A percentile compares a stretch with the other conserved stretches of the same genome.
Conservation (phyloP, 2,329 filamentous ascomycete genomes). For the Chalara sp. region DNA sequence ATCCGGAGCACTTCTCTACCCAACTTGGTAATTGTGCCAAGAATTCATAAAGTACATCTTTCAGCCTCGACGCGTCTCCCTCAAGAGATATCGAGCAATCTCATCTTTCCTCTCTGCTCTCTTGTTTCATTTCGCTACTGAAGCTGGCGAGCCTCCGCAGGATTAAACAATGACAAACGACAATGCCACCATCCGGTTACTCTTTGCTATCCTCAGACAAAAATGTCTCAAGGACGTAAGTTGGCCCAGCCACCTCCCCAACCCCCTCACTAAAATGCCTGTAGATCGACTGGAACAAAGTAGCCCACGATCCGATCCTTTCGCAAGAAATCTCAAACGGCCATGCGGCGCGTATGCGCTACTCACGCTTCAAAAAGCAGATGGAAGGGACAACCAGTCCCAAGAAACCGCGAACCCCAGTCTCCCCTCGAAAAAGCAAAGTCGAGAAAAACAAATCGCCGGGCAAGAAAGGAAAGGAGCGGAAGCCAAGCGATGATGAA, state of each 20-base stretch:
- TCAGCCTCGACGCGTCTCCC: not conserved
- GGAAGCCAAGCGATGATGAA: not conserved
- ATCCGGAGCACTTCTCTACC: constrained; percentile 1
- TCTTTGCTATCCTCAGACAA: constrained; percentile 50
- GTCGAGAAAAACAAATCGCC: constrained; percentile 7
- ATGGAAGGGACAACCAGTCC: constrained; percentile 36
- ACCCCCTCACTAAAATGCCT: constrained; percentile 2
- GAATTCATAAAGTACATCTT: not conserved
- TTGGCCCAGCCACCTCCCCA: not conserved
- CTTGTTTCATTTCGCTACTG: constrained; percentile 2
- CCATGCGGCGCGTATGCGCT: constrained; percentile 51
- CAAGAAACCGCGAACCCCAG: constrained; percentile 10
- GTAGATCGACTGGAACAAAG: constrained; percentile 46
- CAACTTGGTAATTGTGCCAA: not conserved
- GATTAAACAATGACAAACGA: constrained; percentile 36
- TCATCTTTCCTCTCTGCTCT: not conserved
- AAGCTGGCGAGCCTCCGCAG: constrained; percentile 28
- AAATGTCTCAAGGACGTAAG: constrained; percentile 44
- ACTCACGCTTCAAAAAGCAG: constrained; percentile 44
- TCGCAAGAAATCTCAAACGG: constrained; percentile 44
- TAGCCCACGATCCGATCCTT: constrained; percentile 34
- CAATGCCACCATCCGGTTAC: constrained; percentile 40
- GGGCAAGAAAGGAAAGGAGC: constrained; percentile 8
- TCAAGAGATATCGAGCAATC: not conserved
- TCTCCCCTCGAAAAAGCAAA: constrained; percentile 10